Evolutionary conservation across 2,329 filamentous ascomycete genomes (phyloP), one percentile per base, ranked within the genome.

Genomic region (Trichoderma asperellum): DNA sequence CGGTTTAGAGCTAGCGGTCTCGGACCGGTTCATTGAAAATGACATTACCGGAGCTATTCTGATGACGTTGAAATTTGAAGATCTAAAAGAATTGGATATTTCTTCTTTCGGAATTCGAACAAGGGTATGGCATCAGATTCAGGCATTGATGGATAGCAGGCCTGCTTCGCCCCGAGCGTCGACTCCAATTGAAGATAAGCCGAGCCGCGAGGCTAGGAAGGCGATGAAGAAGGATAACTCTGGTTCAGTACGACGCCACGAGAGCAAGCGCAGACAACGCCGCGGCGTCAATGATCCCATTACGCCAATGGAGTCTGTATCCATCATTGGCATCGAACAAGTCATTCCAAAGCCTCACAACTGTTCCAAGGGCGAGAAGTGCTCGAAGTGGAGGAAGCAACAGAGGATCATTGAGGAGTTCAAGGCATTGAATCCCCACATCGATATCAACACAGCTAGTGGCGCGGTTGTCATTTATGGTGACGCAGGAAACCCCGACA

Each of bases 241-340:
- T 32, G 79, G 75, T 10, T 70, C 78, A 3, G 77, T 75, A 71
- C 77, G 79, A 29, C 78, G 79, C 10, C 83, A 80, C 74, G 80
- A 81, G 70, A 81, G 80, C 77, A 81, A 77, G 72, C 77, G 79
- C 55, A 79, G 79, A 57, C 77, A 78, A 52, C 80, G 78, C 69
- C 80, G 79, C 72, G 81, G 79, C 69, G 87, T 82, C 64, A 87
- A 89, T 72, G 91, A 94, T 74, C 81, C 88, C 58, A 91, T 96
- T 77, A 90, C 90, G 1, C 93, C 93, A 2, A 87, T 90, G 70
- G 92, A 97, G 78, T 95, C 93, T 0, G 90, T 96, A 4, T 97
- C 93, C 0, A 97, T 97, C 74, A 93, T 97, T 40, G 94, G 92
- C 34, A 97, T 97, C 72, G 94, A 97, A 81, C 93, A 97, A 79